Percentiles rank a stretch among this genome's conserved stretches.
Conservation (phyloP, 495 filamentous ascomycete genomes). For the Talaromyces wortmannii region DNA sequence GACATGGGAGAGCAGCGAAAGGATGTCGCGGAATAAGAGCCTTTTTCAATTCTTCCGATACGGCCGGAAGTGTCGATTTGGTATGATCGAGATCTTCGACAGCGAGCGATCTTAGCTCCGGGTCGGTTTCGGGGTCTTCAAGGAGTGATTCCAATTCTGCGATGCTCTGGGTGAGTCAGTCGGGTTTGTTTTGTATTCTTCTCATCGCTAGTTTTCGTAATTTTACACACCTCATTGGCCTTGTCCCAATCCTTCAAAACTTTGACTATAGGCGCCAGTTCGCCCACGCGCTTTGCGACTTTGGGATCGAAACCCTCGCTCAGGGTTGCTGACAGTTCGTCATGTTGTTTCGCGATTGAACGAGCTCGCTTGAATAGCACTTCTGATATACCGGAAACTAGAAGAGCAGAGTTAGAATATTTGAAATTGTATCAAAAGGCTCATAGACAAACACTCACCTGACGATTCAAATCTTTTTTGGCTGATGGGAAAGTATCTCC, state of each 20-base stretch:
- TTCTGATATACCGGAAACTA: slow-evolving; percentile 41
- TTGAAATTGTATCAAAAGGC: not conserved
- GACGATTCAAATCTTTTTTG: not conserved
- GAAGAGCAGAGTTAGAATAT: not conserved
- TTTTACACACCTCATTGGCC: slow-evolving; percentile 29
- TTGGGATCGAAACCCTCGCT: slow-evolving; percentile 60
- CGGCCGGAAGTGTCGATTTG: slow-evolving; percentile 45
- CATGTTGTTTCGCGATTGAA: slow-evolving; percentile 58
- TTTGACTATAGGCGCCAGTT: slow-evolving; percentile 59
- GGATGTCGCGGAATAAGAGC: slow-evolving; percentile 83
- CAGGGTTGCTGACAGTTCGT: slow-evolving; percentile 50
- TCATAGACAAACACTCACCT: not conserved
- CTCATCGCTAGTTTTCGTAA: not conserved
- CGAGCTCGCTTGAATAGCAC: slow-evolving; percentile 59
- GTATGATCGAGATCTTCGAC: slow-evolving; percentile 67
- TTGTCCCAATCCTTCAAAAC: slow-evolving; percentile 61
- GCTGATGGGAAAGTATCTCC: not conserved
- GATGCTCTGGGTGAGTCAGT: slow-evolving; percentile 34
- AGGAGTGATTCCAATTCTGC: slow-evolving; percentile 52
- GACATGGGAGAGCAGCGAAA: slow-evolving; percentile 85
- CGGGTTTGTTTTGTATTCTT: not conserved
- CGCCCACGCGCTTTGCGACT: slow-evolving; percentile 69
- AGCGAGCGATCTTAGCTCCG: slow-evolving; percentile 62
- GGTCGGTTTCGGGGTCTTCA: slow-evolving; percentile 50
- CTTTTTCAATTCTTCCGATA: slow-evolving; percentile 59